phyloP scores from a whole-genome alignment of 305 asterid species.

The Fraxinus floribunda region DNA sequence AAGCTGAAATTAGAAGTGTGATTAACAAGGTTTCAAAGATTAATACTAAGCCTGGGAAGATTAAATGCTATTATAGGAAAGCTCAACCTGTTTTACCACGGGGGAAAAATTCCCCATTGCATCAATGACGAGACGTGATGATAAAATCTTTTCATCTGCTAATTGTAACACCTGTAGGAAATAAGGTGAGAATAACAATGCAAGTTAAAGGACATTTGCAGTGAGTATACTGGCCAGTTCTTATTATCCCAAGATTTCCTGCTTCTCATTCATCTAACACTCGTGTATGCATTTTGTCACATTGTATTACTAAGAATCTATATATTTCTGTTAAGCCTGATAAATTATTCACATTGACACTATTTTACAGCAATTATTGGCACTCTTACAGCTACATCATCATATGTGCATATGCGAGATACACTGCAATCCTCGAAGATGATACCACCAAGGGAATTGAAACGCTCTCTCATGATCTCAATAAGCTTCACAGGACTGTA shows the following conservation, averaged over 20 bases:
- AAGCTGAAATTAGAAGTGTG: not conserved
- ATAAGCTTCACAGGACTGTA: slow-evolving; percentile 82
- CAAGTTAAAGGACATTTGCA: slow-evolving; percentile 11
- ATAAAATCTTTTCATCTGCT: slow-evolving; percentile 65
- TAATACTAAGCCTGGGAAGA: not conserved
- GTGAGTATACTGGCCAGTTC: not conserved
- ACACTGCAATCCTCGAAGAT: slow-evolving; percentile 77
- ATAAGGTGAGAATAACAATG: slow-evolving; percentile 4
- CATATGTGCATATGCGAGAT: slow-evolving; percentile 56
- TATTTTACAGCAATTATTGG: slow-evolving; percentile 22
- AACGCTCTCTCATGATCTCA: slow-evolving; percentile 67
- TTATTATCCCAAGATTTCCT: not conserved
- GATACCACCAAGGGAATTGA: slow-evolving; percentile 75
- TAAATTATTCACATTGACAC: not conserved
- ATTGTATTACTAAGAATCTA: not conserved
- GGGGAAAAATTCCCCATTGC: slow-evolving; percentile 99
- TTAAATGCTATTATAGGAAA: not conserved
- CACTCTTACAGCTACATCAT: slow-evolving; percentile 83
- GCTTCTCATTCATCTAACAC: not conserved
- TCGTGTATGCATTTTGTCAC: not conserved
- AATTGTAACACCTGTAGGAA: slow-evolving; percentile 59
- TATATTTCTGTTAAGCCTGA: not conserved
- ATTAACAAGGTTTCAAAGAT: slow-evolving; percentile 3
- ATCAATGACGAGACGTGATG: slow-evolving; percentile 75
- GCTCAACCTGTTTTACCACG: slow-evolving; percentile 78